phyloP scores from a whole-genome alignment of 768 basidiomycete species.

The Amanita rimosa region DNA sequence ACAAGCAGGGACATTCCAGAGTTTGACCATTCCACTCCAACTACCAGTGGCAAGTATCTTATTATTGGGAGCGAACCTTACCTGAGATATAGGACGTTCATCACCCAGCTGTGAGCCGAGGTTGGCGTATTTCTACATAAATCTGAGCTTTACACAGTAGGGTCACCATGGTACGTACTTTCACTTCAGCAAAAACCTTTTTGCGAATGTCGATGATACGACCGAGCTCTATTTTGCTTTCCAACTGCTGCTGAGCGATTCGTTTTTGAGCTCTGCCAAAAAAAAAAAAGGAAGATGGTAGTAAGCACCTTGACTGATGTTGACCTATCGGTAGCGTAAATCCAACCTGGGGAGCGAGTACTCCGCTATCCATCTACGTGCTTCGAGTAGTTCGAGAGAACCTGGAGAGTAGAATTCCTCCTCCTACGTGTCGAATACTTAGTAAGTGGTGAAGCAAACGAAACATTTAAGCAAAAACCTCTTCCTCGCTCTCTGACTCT shows the following conservation, averaged over 20 bases:
- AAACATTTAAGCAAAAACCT: conserved; percentile 28
- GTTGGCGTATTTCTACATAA: conserved; percentile 67
- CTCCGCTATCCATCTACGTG: conserved; percentile 79
- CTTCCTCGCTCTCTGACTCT: conserved; percentile 68
- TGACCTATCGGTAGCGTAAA: conserved; percentile 46
- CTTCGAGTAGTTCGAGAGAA: conserved; percentile 74
- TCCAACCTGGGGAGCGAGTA: conserved; percentile 92
- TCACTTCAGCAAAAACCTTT: conserved; percentile 80
- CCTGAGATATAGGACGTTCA: conserved; percentile 86
- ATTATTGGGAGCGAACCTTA: conserved; percentile 91
- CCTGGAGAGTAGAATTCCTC: conserved; percentile 97
- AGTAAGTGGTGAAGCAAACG: conserved; percentile 4
- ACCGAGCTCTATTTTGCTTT: conserved; percentile 77
- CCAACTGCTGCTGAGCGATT: conserved; percentile 84
- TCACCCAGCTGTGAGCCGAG: conserved; percentile 98
- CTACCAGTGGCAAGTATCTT: conserved; percentile 83
- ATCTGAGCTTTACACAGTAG: neutral
- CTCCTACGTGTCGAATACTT: conserved; percentile 37
- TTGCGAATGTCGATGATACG: conserved; percentile 90
- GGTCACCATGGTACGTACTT: conserved; percentile 38
- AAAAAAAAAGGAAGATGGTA: conserved; percentile 24
- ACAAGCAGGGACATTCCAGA: conserved; percentile 94
- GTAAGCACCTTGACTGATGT: conserved; percentile 69
- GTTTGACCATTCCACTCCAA: conserved; percentile 91
- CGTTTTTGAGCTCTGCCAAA: conserved; percentile 87